phyloP scores from a whole-genome alignment of 768 basidiomycete genomes.

The Amyloporia xantha region DNA sequence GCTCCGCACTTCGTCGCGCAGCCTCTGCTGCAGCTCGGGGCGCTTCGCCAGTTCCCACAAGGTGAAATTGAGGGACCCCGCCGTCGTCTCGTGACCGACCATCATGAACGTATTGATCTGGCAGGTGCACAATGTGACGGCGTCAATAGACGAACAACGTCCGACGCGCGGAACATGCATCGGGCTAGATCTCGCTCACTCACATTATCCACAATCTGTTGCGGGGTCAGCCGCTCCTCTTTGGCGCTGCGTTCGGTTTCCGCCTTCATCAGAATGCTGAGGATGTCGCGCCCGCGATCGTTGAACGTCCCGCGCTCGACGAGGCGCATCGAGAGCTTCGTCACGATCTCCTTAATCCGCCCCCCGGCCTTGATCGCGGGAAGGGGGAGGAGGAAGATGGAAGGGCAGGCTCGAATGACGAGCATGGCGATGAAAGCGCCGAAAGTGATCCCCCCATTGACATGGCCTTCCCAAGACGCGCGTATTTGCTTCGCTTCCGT shows the following conservation, averaged over 20 bases:
- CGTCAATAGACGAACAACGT: background rate
- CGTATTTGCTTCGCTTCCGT: conserved; percentile 24
- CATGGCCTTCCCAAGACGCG: conserved; percentile 20
- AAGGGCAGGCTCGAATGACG: conserved; percentile 22
- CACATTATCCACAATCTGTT: conserved; percentile 21
- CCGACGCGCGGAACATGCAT: background rate
- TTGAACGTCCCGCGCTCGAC: conserved; percentile 12
- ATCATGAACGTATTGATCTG: conserved; percentile 32
- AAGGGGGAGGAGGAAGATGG: conserved; percentile 20
- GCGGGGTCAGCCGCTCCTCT: conserved; percentile 9
- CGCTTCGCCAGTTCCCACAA: conserved; percentile 33
- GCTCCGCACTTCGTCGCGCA: conserved; percentile 31
- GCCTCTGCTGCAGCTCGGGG: conserved; percentile 29
- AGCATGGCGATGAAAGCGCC: conserved; percentile 18
- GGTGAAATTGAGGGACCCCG: conserved; percentile 30
- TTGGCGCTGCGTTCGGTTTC: conserved; percentile 6
- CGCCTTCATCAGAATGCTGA: conserved; percentile 17
- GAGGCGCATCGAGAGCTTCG: conserved; percentile 17
- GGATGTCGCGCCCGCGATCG: conserved; percentile 16
- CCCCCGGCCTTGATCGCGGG: conserved; percentile 22
- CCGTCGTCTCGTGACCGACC: conserved; percentile 39
- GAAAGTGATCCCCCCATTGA: conserved; percentile 16
- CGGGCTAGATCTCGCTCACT: conserved; percentile 9
- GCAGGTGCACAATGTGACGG: background rate
- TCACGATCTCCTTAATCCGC: conserved; percentile 21